Evolutionary conservation across 768 basidiomycete genomes (phyloP), one percentile per base, ranked within the genome.

Genomic region (Tulasnella sp.): DNA sequence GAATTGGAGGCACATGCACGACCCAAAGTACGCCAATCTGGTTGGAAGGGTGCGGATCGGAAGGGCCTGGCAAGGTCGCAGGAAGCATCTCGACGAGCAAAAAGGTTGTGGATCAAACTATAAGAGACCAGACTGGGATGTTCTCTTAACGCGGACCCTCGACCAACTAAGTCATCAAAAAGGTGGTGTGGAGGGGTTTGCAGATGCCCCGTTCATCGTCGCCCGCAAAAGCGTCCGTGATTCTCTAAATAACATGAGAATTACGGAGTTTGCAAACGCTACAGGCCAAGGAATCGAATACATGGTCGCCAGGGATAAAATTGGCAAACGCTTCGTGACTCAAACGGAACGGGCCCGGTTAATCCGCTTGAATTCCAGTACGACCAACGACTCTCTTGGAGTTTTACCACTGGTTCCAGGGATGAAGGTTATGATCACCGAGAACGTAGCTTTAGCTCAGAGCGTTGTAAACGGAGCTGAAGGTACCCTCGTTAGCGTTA

Each of bases 361-460:
- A 37, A 12, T 12, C n/a, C 36, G 64, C 36, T 29, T 67, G 15
- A 17, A 12, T 29, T 67, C 64, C 5, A 31, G 15, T n/a, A 9
- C 9, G 11, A 67, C 64, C 2, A 12, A 39, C 14, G 49, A 74
- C 19, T 17, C n/a, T 29, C 52, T 75, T 17, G 76, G 76, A 17
- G 34, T 11, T 7, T 19, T 77, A 36, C 76, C 76, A 7, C 39
- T 77, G 25, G 70, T 77, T 38, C 54, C 31, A 6, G 76, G 72
- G 31, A 77, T 77, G 76, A 71, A 71, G 36, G 76, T 77, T 3
- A 77, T 77, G 25, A 54, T 77, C 45, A 69, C 72, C 0, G 80
- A 83, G n/a, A 86, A 85, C 70, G 85, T 81, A 75, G 85, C 85
- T 68, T 81, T 86, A 0, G 74, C 81, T 31, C 79, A 80, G 7